A percentile compares a stretch with the other conserved stretches of the same genome.
Conservation (phyloP, 257 asterid genomes). For the Catharanthus roseus region DNA sequence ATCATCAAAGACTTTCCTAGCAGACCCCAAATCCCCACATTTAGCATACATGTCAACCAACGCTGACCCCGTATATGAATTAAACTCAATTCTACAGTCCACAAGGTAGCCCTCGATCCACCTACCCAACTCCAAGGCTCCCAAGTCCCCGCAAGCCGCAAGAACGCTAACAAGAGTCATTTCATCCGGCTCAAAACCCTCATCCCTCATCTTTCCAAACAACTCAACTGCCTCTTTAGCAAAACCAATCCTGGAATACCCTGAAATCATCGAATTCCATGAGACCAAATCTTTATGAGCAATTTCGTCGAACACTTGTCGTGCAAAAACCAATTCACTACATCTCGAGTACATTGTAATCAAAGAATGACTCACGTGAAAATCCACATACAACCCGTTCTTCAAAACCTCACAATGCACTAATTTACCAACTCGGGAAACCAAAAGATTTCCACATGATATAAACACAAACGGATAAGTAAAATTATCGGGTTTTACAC, state of each 20-base stretch:
- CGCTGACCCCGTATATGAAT: constrained; percentile 71
- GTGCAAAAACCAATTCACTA: constrained; percentile 44
- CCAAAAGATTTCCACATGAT: constrained; percentile 59
- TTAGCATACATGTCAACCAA: constrained; percentile 78
- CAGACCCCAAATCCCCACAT: constrained; percentile 72
- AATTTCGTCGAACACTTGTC: constrained; percentile 77
- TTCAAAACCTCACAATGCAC: constrained; percentile 64
- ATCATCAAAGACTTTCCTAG: constrained; percentile 50
- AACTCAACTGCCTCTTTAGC: constrained; percentile 64
- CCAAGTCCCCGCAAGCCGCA: constrained; percentile 77
- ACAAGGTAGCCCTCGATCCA: constrained; percentile 44
- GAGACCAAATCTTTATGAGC: constrained; percentile 60
- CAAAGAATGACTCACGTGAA: constrained; percentile 68
- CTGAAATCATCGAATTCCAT: constrained; percentile 83
- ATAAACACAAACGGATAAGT: constrained; percentile 82
- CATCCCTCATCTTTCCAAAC: constrained; percentile 58
- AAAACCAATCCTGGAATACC: constrained; percentile 58
- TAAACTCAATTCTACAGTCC: constrained; percentile 42
- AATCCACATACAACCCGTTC: constrained; percentile 55
- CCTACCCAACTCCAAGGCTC: constrained; percentile 58
- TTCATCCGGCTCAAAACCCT: constrained; percentile 67
- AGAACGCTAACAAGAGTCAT: constrained; percentile 77
- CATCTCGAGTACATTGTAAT: constrained; percentile 70
- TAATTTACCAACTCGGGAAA: constrained; percentile 33
- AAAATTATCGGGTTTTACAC: constrained; percentile 65